phyloP scores from a whole-genome alignment of 2,329 filamentous ascomycete genomes.

The Penicillium psychrosexuale region DNA sequence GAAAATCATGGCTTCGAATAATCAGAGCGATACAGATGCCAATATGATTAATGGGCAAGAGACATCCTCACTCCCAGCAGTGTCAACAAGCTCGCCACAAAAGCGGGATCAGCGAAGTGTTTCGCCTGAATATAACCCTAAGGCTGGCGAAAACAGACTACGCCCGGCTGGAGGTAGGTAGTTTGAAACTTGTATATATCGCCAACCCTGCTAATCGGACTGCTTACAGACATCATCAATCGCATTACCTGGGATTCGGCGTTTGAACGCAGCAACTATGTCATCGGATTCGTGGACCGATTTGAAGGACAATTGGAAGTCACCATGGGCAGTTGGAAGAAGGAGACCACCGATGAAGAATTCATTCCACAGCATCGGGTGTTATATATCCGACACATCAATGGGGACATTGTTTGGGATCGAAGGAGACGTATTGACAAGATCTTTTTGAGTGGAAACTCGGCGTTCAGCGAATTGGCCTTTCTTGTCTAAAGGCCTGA shows the following conservation, averaged over 20 bases:
- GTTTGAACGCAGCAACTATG: conserved; percentile 45
- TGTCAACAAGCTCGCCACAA: too few relatives aligned
- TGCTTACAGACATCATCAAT: conserved; percentile 44
- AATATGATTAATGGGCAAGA: neutral
- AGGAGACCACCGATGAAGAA: conserved; percentile 53
- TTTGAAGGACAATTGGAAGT: conserved; percentile 52
- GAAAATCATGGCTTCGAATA: neutral
- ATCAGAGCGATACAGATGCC: neutral
- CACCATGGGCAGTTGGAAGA: conserved; percentile 51
- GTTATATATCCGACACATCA: conserved; percentile 44
- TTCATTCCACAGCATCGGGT: conserved; percentile 57
- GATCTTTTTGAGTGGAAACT: conserved; percentile 47
- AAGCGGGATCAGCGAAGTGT: neutral
- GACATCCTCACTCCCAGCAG: neutral
- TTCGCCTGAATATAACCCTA: conserved; percentile 3
- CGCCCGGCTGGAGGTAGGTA: conserved; percentile 18
- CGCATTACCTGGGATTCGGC: conserved; percentile 51
- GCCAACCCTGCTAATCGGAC: neutral
- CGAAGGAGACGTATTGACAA: conserved; percentile 47
- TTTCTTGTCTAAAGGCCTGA: conserved; percentile 22
- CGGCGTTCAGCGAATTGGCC: conserved; percentile 29
- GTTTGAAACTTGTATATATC: neutral
- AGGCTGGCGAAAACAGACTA: conserved; percentile 17
- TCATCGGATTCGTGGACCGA: conserved; percentile 55
- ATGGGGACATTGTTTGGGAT: conserved; percentile 51